These are phyloP conservation scores for Pisolithus orientalis DNA, from an alignment of 768 basidiomycete genomes.

Conservation along the genomic window DNA sequence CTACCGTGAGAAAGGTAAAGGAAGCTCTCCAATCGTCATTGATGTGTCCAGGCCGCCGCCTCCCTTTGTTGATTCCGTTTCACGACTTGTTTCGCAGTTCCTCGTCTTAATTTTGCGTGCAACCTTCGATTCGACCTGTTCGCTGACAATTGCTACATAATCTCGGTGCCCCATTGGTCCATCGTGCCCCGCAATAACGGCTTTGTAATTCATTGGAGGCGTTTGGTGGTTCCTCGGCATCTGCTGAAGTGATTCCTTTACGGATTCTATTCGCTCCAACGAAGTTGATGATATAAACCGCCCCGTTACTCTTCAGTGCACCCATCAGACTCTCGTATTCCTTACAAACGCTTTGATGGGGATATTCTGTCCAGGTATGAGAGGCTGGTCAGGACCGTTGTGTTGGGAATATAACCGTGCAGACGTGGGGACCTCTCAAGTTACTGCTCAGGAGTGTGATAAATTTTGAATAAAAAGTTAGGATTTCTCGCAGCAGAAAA, in stretches of 20 bases:
- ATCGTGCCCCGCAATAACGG: constrained; percentile 47
- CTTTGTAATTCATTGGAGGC: constrained; percentile 40
- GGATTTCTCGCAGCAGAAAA: too few relatives aligned
- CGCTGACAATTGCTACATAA: constrained; percentile 52
- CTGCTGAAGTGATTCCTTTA: neutral
- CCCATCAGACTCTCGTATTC: constrained; percentile 13
- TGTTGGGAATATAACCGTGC: neutral
- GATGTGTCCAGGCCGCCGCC: constrained; percentile 51
- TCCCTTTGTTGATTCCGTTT: neutral
- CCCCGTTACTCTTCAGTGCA: constrained; percentile 40
- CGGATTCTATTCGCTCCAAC: too few relatives aligned
- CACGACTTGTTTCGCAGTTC: neutral
- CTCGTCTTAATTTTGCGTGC: neutral
- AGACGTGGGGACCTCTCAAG: neutral
- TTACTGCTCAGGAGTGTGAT: neutral
- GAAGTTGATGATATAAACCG: constrained; percentile 51
- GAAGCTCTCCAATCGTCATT: constrained; percentile 56
- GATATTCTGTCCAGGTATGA: constrained; percentile 4
- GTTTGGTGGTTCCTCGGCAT: constrained; percentile 26
- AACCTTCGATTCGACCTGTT: neutral
- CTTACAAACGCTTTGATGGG: constrained; percentile 19
- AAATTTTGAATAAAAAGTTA: neutral
- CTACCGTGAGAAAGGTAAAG: constrained; percentile 34
- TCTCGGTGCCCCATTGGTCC: constrained; percentile 54
- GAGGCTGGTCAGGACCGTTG: neutral